Evolutionary conservation across 345 rosid genomes (phyloP), one percentile per base, ranked within the genome.

Genomic region (Ricinus communis): DNA sequence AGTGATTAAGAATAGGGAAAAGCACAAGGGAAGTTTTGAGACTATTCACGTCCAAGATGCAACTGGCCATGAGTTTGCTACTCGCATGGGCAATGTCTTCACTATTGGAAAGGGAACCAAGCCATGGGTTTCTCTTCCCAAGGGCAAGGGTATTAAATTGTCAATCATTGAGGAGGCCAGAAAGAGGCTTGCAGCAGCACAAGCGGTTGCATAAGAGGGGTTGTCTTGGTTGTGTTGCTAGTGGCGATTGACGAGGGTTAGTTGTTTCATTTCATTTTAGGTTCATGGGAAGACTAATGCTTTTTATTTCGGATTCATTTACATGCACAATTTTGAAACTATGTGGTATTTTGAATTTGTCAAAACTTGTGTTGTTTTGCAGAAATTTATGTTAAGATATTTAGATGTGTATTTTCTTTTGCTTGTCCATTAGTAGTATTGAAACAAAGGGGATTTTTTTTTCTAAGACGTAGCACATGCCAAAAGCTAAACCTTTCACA

Each of bases 1-100:
- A 2, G 46, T 60, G 27, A 36, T 60, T 38, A 60, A 60, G 4
- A 60, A 60, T 4, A 60, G 65, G 47, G 65, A 60, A 22, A 60
- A 60, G 27, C 65, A 60, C n/a, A 60, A 60, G 65, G 65, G 65
- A 18, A 60, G 65, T 21, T 60, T 60, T 9, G 65, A 60, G 6
- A 60, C 65, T 19, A 33, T 60, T 38, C 65, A 60, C 47, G 40
- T 60, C 27, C 65, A 60, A 38, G 65, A 60, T 38, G 45, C 65
- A 8, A 36, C 46, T 3, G 65, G 65, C 27, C 65, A 60, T 16
- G 65, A 60, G 47, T 60, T 60, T 38, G 65, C 65, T 2, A 60
- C 65, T 10, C 65, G 65, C 12, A 24, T 60, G 47, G 47, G 46
- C 15, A 60, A 60, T 36, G 65, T 60, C 3, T 60, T 33, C 38